Evolutionary conservation across 768 basidiomycete species (phyloP).

Genomic region (Phaeotremella fagi): DNA sequence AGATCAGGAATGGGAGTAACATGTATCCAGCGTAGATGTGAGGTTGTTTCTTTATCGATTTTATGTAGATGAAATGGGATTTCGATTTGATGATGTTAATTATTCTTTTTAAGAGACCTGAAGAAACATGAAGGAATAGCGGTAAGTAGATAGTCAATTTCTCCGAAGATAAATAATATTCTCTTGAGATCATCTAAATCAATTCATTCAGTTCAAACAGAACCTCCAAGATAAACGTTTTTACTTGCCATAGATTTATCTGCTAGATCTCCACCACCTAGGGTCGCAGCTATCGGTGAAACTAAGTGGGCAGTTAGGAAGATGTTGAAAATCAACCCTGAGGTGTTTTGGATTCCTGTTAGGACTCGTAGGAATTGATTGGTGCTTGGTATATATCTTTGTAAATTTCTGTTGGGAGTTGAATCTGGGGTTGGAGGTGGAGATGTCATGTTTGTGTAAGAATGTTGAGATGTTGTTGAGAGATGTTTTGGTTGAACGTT

Average conservation of each 20-base stretch:
- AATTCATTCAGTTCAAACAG: background rate
- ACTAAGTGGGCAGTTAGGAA: slow-evolving; percentile 76
- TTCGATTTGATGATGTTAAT: slow-evolving; percentile 13
- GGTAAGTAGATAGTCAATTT: slow-evolving; percentile 64
- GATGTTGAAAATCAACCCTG: slow-evolving; percentile 69
- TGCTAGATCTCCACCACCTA: slow-evolving; percentile 65
- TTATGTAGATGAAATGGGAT: slow-evolving; percentile 5
- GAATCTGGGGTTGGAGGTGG: background rate
- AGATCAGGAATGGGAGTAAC: slow-evolving; percentile 56
- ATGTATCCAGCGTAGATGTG: slow-evolving; percentile 65
- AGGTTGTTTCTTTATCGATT: slow-evolving; percentile 25
- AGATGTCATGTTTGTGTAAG: background rate
- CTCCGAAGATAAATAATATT: slow-evolving; percentile 78
- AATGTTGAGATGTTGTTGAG: background rate
- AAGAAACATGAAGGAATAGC: slow-evolving; percentile 60
- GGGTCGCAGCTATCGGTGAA: slow-evolving; percentile 65
- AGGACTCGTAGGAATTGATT: slow-evolving; percentile 47
- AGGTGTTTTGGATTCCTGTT: slow-evolving; percentile 61
- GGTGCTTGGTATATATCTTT: slow-evolving; percentile 34
- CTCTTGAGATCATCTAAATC: slow-evolving; percentile 67
- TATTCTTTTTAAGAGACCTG: slow-evolving; percentile 60
- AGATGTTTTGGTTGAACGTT: background rate
- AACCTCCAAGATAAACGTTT: background rate
- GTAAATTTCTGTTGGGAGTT: background rate
- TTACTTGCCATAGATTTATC: slow-evolving; percentile 69